Conservation (phyloP, 306 rosid species). For the Rosa lucieae region DNA sequence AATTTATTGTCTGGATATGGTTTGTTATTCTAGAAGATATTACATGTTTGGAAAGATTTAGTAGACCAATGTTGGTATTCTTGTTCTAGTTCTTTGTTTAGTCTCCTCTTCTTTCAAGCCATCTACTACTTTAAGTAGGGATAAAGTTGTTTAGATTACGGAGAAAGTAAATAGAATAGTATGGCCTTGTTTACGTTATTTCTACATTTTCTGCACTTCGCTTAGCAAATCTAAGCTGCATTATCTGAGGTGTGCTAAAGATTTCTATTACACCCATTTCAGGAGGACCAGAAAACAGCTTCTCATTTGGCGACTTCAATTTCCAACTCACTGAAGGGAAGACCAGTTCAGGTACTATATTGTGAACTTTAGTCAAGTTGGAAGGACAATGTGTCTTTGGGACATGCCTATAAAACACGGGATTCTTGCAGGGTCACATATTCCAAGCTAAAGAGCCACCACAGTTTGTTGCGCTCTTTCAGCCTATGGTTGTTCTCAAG, state of each 20-base stretch:
- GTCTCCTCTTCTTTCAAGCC: conserved; percentile 2
- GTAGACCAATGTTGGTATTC: not conserved
- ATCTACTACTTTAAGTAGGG: not conserved
- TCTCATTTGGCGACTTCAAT: conserved; percentile 81
- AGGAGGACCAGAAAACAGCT: conserved; percentile 96
- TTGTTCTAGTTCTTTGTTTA: not conserved
- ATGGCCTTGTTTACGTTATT: not conserved
- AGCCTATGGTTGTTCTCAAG: conserved; percentile 93
- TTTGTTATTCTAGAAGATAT: not conserved
- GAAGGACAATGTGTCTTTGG: conserved; percentile 22
- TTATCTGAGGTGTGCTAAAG: conserved; percentile 6
- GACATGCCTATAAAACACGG: conserved; percentile 26
- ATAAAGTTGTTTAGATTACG: not conserved
- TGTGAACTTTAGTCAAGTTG: conserved; percentile 28
- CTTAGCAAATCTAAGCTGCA: not conserved
- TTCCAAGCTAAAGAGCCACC: conserved; percentile 93
- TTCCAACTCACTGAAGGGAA: conserved; percentile 91
- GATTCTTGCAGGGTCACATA: conserved; percentile 78
- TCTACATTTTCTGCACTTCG: not conserved
- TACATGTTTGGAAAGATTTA: not conserved
- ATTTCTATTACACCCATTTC: conserved; percentile 27
- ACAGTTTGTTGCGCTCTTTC: conserved; percentile 87
- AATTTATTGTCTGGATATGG: not conserved
- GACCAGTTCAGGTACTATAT: conserved; percentile 91
- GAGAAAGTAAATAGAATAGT: not conserved